phyloP scores from a whole-genome alignment of 2,329 filamentous ascomycete species.

The Exophiala viscosa region DNA sequence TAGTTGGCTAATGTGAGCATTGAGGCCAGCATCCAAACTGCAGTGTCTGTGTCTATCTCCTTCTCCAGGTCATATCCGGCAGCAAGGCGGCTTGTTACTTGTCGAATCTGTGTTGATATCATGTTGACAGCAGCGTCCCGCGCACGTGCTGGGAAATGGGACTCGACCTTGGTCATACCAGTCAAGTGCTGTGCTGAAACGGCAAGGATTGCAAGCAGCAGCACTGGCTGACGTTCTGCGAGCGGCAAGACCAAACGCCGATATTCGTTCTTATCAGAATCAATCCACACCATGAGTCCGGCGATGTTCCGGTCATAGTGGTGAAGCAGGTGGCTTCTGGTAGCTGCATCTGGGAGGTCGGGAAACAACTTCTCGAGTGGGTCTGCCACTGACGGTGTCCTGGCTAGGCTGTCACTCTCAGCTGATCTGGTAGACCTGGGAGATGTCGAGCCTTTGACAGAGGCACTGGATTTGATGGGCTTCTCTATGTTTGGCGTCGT shows the following conservation, averaged over 20 bases:
- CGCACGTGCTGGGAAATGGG: conserved; percentile 16
- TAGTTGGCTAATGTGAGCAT: conserved; percentile 23
- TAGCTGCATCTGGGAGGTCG: conserved; percentile 67
- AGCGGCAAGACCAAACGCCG: conserved; percentile 20
- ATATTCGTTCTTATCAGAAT: conserved; percentile 22
- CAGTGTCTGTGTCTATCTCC: conserved; percentile 22
- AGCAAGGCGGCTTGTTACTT: conserved; percentile 18
- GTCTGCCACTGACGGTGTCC: conserved; percentile 3
- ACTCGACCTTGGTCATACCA: conserved; percentile 15
- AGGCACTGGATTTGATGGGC: conserved; percentile 7
- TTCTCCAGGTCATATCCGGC: conserved; percentile 16
- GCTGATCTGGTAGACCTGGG: conserved; percentile 7
- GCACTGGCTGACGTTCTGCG: conserved; percentile 16
- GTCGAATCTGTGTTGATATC: conserved; percentile 19
- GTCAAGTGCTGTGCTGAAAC: conserved; percentile 23
- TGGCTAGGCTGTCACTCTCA: conserved; percentile 2
- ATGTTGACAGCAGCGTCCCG: conserved; percentile 21
- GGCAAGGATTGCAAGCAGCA: conserved; percentile 20
- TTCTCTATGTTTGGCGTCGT: conserved; percentile 20
- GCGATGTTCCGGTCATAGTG: conserved; percentile 24
- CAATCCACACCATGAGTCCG: conserved; percentile 24
- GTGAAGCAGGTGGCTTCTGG: conserved; percentile 73
- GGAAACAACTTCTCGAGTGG: conserved; percentile 16
- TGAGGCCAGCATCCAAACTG: conserved; percentile 23
- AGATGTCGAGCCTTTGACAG: conserved; percentile 11